Evolutionary conservation across 2,329 filamentous ascomycete species (phyloP), one percentile per base, ranked within the genome.

Genomic region (Blumeriella jaapii): DNA sequence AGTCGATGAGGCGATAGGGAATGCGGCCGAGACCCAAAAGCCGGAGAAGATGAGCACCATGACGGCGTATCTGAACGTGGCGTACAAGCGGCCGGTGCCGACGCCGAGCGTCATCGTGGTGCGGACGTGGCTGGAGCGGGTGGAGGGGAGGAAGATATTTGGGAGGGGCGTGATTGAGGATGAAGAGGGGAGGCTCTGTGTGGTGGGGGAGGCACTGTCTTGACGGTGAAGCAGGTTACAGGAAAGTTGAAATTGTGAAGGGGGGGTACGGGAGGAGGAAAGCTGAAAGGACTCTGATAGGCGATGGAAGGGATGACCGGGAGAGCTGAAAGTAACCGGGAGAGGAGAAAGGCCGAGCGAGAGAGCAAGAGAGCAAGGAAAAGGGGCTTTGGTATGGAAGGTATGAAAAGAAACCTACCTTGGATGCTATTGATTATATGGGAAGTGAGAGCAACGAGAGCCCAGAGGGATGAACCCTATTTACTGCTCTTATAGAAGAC

Each of bases 1-100:
- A n/a, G n/a, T 79, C 7, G 75, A 81, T 48, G 74, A 79, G 48
- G 56, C 61, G 6, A 64, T 70, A 48, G 49, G 49, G 0, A 40
- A 24, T 19, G 38, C 38, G 4, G 37, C 34, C 2, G 43, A 41
- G n/a, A 23, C 27, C 15, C 24, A 28, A 10, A 40, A 36, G 12
- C 29, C 40, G 3, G 10, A 5, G 4, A 44, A 43, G n/a, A 52
- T 47, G 18, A 40, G 38, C 7, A 45, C 40, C 0, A 48, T 54
- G 42, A 73, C 69, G 8, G 68, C 60, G 4, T 68, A 69, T 50
- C 51, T 79, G 33, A 74, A 74, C 34, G 65, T 69, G 2, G 62
- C 55, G 12, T 79, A 72, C 47, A 46, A 66, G 35, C 61, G 52
- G 41, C 72, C 73, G 0, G 61, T 78, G 1, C 52, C 51, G 6